These are phyloP conservation scores for Sporothrix variecibatus DNA, from an alignment of 2,329 filamentous ascomycete genomes.

Conservation along the genomic window DNA sequence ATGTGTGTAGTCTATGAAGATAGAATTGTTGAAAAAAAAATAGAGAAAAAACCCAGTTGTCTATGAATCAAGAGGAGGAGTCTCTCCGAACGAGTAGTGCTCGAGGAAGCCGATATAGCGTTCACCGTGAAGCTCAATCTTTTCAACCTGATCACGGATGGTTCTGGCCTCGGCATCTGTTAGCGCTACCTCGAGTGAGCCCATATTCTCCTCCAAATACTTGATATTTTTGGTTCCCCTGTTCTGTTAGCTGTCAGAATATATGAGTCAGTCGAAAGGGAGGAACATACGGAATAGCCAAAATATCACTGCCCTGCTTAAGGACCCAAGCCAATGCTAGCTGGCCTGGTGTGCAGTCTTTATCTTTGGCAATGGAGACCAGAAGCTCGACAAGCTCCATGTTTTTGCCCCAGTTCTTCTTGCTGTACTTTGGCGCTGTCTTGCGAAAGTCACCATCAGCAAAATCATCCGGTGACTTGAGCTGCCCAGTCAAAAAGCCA, in stretches of 20 bases:
- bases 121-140: neutral
- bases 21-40: too few relatives aligned
- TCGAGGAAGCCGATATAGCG: neutral
- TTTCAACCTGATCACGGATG: constrained; percentile 8
- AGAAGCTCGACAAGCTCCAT: neutral
- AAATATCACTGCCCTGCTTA: constrained; percentile 10
- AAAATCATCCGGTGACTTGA: constrained; percentile 31
- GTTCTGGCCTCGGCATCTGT: neutral
- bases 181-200: neutral
- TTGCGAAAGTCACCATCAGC: constrained; percentile 18
- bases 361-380: neutral
- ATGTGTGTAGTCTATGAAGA: too few relatives aligned
- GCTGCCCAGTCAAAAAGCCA: constrained; percentile 44
- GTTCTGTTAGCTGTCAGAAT: too few relatives aligned
- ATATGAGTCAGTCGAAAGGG: neutral
- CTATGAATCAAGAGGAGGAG: neutral
- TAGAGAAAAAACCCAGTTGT: too few relatives aligned
- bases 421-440: constrained; percentile 7
- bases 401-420: constrained; percentile 15
- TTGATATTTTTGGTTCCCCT: constrained; percentile 9
- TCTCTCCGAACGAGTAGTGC: neutral
- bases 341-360: constrained; percentile 16
- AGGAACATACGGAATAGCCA: constrained; percentile 15
- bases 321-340: constrained; percentile 17
- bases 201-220: constrained; percentile 6